A percentile compares a stretch with the other conserved stretches of the same genome.
phyloP scores from a whole-genome alignment of 805 yeast genomes.

The Pichia thaimueangensis region DNA sequence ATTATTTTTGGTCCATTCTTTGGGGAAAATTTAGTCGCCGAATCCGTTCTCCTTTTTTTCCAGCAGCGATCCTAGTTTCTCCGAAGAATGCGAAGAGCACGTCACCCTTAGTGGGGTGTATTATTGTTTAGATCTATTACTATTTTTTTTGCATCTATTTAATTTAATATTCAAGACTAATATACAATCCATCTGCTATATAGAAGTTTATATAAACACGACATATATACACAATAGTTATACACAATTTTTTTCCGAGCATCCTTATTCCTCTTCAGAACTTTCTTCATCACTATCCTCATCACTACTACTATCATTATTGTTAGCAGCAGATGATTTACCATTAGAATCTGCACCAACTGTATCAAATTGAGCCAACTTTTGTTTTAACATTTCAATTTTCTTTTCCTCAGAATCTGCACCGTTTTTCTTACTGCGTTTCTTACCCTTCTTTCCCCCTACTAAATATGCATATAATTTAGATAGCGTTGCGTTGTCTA shows the following conservation, averaged over 20 bases:
- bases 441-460: conserved; percentile 31
- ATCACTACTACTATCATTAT: conserved; percentile 24
- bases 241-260: conserved; percentile 2
- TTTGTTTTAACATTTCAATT: conserved; percentile 65
- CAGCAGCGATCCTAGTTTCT: too few relatives aligned
- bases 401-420: conserved; percentile 63
- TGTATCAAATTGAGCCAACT: conserved; percentile 64
- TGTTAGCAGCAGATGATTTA: conserved; percentile 22
- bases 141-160: not conserved
- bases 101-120: too few relatives aligned
- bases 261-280: conserved; percentile 28
- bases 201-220: conserved; percentile 10
- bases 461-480: conserved; percentile 82
- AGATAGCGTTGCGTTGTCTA: conserved; percentile 76
- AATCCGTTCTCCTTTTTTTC: too few relatives aligned
- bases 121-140: not conserved
- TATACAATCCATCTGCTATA: conserved; percentile 9
- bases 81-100: too few relatives aligned
- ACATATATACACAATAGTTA: conserved; percentile 6
- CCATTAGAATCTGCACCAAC: conserved; percentile 28
- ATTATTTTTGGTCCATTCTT: too few relatives aligned
- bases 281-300: conserved; percentile 44
- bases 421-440: conserved; percentile 37
- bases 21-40: too few relatives aligned
- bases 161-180: not conserved